Evolutionary conservation across 106 monocot species (phyloP).

Genomic region (Xerophyta viscosa): DNA sequence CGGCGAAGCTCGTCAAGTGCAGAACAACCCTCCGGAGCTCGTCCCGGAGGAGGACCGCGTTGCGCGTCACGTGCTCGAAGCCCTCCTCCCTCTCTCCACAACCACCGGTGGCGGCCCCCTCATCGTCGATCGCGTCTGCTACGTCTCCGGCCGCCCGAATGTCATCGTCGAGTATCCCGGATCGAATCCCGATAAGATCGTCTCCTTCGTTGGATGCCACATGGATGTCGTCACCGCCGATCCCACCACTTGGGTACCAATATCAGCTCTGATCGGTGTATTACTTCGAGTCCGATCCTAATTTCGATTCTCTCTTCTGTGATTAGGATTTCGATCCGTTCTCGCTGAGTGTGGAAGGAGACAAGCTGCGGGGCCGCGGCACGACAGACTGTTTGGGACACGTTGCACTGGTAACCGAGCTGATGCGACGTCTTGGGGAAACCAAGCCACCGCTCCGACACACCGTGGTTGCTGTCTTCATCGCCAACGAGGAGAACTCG

Average conservation of each 20-base stretch:
- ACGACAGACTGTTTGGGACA: slow-evolving; percentile 96
- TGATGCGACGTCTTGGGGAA: slow-evolving; percentile 72
- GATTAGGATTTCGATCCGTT: slow-evolving; percentile 79
- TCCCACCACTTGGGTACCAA: slow-evolving; percentile 60
- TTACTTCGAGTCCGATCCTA: neutral
- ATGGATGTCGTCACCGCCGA: slow-evolving; percentile 97
- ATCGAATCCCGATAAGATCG: slow-evolving; percentile 25
- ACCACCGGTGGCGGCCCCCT: slow-evolving; percentile 66
- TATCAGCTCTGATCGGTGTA: neutral
- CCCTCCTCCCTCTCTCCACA: slow-evolving; percentile 67
- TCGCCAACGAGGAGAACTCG: slow-evolving; percentile 95
- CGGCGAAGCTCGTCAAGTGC: slow-evolving; percentile 73
- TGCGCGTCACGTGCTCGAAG: slow-evolving; percentile 85
- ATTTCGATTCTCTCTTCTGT: neutral
- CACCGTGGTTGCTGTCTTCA: slow-evolving; percentile 85
- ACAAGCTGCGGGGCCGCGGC: slow-evolving; percentile 73
- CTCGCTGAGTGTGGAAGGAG: slow-evolving; percentile 81
- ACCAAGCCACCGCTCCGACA: slow-evolving; percentile 53
- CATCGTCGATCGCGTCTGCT: slow-evolving; percentile 51
- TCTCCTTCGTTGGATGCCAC: slow-evolving; percentile 89
- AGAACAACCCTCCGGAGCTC: slow-evolving; percentile 94
- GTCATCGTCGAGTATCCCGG: slow-evolving; percentile 94
- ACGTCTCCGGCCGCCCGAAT: slow-evolving; percentile 66
- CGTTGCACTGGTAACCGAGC: slow-evolving; percentile 85
- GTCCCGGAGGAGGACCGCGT: slow-evolving; percentile 79